These are phyloP conservation scores for Davidsoniella virescens DNA, from an alignment of 2,329 filamentous ascomycete genomes.

Conservation along the genomic window DNA sequence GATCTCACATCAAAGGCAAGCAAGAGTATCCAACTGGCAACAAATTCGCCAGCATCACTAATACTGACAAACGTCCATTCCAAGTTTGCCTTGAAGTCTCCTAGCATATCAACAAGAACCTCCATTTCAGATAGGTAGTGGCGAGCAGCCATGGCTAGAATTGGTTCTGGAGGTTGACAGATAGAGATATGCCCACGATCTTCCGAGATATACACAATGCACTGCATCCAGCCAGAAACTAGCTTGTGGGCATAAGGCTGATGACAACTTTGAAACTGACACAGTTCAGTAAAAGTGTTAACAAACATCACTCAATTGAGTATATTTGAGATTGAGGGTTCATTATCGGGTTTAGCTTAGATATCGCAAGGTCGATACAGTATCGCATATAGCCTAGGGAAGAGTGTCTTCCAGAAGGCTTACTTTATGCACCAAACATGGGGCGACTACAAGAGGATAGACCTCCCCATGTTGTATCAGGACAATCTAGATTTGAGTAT, in stretches of 20 bases:
- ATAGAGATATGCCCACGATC: background rate
- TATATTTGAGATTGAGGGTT: too few species aligned
- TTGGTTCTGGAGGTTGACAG: background rate
- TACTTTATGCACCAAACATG: too few species aligned
- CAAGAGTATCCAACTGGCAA: background rate
- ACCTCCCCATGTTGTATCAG: too few species aligned
- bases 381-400: too few species aligned
- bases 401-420: too few species aligned
- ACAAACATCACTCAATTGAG: background rate
- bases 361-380: too few species aligned
- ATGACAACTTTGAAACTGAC: background rate
- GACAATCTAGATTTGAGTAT: too few species aligned
- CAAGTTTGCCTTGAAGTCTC: background rate
- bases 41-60: background rate
- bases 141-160: background rate
- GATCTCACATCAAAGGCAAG: too few species aligned
- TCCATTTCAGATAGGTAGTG: background rate
- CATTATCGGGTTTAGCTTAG: too few species aligned
- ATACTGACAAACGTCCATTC: background rate
- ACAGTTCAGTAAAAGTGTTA: background rate
- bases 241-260: background rate
- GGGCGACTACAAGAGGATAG: too few species aligned
- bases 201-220: background rate
- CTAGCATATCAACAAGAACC: background rate
- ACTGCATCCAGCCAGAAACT: background rate